Evolutionary conservation across 345 rosid species (phyloP).

Genomic region (Excoecaria cochinchinensis): DNA sequence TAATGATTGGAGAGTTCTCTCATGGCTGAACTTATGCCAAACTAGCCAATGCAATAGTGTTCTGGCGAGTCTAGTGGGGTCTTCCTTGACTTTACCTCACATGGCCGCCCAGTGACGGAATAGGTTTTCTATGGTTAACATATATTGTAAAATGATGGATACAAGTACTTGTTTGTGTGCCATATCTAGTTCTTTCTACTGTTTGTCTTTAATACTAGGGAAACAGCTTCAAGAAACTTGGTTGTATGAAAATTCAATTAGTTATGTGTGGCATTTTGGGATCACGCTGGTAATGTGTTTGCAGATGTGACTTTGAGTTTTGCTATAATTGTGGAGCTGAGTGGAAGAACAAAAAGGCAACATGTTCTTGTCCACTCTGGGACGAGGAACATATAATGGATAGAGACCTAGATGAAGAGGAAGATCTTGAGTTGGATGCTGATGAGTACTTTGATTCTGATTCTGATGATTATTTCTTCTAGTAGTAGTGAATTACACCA

Average conservation of each 20-base stretch:
- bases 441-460: not conserved
- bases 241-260: not conserved
- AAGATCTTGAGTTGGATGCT: not conserved
- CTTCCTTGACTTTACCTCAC: not conserved
- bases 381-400: slow-evolving; percentile 31
- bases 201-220: not conserved
- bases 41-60: too few species aligned
- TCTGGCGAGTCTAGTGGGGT: not conserved
- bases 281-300: slow-evolving; percentile 8
- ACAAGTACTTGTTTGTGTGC: not conserved
- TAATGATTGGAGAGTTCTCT: too few species aligned
- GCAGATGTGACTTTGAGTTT: slow-evolving; percentile 61
- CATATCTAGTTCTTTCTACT: not conserved
- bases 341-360: slow-evolving; percentile 53
- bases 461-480: not conserved
- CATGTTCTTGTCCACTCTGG: slow-evolving; percentile 66
- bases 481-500: too few species aligned
- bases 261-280: not conserved
- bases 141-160: not conserved
- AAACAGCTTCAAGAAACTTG: not conserved
- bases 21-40: too few species aligned
- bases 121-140: not conserved
- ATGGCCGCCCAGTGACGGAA: not conserved
- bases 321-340: slow-evolving; percentile 69
- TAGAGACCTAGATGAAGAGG: slow-evolving; percentile 9